These are phyloP conservation scores for Eremochloa ophiuroides DNA, from an alignment of 176 grass and related monocot species.

Conservation along the genomic window DNA sequence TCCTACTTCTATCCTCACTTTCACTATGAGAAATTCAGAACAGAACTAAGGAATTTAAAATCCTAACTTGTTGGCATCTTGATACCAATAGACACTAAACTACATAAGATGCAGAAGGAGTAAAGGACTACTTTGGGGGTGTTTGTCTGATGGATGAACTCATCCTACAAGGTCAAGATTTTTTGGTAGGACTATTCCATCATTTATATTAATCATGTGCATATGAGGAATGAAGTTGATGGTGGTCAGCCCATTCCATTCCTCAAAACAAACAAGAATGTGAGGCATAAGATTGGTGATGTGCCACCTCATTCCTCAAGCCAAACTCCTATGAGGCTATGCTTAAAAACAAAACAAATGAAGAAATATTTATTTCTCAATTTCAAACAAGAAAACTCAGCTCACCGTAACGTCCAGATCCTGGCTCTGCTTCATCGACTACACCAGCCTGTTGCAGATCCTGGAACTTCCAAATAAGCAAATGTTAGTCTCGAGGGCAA, in stretches of 20 bases:
- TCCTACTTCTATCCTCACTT: neutral
- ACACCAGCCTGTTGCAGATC: slow-evolving; percentile 67
- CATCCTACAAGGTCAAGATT: neutral
- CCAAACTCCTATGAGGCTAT: neutral
- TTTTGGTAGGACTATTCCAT: neutral
- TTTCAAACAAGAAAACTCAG: neutral
- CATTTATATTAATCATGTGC: neutral
- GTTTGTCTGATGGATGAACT: neutral
- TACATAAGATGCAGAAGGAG: neutral
- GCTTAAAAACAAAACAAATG: neutral
- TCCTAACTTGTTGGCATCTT: neutral
- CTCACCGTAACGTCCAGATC: slow-evolving; percentile 80
- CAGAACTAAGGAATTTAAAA: neutral
- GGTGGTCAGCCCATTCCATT: neutral
- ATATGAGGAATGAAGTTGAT: neutral
- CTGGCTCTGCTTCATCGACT: slow-evolving; percentile 82
- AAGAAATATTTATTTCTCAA: neutral
- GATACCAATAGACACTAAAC: neutral
- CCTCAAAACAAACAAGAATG: neutral
- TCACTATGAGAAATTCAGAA: slow-evolving; percentile 7
- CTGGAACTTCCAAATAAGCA: slow-evolving; percentile 39
- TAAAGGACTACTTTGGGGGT: neutral
- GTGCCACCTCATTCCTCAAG: neutral
- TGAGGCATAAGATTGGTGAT: neutral
- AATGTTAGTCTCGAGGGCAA: neutral